These are phyloP conservation scores for Usnea hakonensis DNA, from an alignment of 495 filamentous ascomycete genomes.

Conservation along the genomic window DNA sequence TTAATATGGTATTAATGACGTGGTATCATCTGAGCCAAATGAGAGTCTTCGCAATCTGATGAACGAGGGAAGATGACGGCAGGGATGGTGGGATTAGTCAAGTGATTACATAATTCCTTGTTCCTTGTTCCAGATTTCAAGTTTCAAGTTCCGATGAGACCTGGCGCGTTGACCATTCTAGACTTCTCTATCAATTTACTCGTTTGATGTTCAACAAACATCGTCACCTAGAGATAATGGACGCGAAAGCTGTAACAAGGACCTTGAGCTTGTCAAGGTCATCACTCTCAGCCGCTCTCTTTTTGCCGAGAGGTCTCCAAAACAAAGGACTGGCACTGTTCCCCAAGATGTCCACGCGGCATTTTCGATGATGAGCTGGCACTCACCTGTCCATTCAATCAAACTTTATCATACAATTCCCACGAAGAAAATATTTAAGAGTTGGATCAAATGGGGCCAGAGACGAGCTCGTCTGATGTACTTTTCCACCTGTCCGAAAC, in stretches of 20 bases:
- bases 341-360: neutral
- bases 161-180: too few relatives aligned
- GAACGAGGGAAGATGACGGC: too few relatives aligned
- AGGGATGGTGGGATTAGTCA: too few relatives aligned
- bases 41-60: too few relatives aligned
- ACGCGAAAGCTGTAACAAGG: neutral
- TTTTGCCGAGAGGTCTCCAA: neutral
- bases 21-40: too few relatives aligned
- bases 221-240: neutral
- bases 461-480: neutral
- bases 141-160: too few relatives aligned
- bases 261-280: neutral
- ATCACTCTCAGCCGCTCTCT: neutral
- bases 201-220: too few relatives aligned
- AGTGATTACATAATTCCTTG: too few relatives aligned
- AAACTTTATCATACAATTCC: neutral
- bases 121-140: too few relatives aligned
- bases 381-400: neutral
- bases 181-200: too few relatives aligned
- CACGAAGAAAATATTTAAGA: too few relatives aligned
- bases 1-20: too few relatives aligned
- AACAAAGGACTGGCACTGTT: neutral
- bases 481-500: neutral
- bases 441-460: neutral
- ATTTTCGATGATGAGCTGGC: neutral